Evolutionary conservation across 106 monocot genomes (phyloP).

Genomic region (Dendrobium nobile): DNA sequence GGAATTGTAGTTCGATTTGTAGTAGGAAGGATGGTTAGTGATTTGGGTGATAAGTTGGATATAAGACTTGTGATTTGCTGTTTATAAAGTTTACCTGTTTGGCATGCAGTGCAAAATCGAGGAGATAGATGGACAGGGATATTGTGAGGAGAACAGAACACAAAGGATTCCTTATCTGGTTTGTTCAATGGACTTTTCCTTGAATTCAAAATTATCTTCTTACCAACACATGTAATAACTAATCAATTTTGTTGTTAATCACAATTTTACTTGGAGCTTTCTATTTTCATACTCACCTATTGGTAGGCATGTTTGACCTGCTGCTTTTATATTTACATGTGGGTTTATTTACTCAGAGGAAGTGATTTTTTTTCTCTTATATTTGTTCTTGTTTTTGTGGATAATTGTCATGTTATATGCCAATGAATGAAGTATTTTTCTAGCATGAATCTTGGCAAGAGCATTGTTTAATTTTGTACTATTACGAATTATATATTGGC

Average conservation of each 20-base stretch:
- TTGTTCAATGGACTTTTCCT: slow-evolving; percentile 17
- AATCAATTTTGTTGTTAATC: neutral
- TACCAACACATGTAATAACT: neutral
- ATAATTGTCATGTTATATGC: neutral
- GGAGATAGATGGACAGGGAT: slow-evolving; percentile 75
- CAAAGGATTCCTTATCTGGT: slow-evolving; percentile 87
- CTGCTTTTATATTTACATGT: neutral
- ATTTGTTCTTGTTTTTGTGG: neutral
- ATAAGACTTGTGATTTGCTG: neutral
- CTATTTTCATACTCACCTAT: neutral
- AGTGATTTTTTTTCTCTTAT: neutral
- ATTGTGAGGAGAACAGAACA: slow-evolving; percentile 79
- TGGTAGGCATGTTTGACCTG: neutral
- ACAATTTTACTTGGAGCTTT: neutral
- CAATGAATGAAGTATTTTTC: neutral
- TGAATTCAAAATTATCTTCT: neutral
- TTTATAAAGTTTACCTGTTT: neutral
- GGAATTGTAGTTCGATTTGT: slow-evolving; percentile 60
- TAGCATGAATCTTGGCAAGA: neutral
- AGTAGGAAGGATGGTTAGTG: slow-evolving; percentile 68
- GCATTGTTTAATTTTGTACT: neutral
- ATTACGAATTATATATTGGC: neutral
- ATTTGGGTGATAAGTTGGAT: neutral
- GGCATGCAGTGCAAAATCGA: slow-evolving; percentile 65
- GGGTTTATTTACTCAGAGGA: neutral